phyloP scores from a whole-genome alignment of 1,284 basidiomycete species.

The Puccinia novopanici region DNA sequence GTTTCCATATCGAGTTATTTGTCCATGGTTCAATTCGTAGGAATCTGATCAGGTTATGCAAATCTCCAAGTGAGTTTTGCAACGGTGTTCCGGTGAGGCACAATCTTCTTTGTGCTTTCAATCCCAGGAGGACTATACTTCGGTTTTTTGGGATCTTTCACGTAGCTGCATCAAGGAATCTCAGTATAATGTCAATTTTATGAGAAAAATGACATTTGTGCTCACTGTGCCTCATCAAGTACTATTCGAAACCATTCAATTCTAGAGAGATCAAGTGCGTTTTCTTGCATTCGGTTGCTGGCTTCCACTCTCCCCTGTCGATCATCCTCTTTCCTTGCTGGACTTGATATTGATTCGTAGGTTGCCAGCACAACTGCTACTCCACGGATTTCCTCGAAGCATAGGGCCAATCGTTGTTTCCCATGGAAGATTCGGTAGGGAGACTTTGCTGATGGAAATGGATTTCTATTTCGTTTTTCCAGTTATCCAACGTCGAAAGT shows the following conservation, averaged over 20 bases:
- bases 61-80: slow-evolving; percentile 58
- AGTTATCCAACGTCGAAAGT: not conserved
- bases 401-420: not conserved
- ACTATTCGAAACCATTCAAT: not conserved
- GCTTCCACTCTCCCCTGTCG: no score
- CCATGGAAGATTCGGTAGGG: not conserved
- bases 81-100: slow-evolving; percentile 51
- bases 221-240: slow-evolving; percentile 16
- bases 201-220: not conserved
- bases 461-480: not conserved
- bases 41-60: slow-evolving; percentile 57
- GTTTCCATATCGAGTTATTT: slow-evolving; percentile 57
- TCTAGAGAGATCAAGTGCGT: not conserved
- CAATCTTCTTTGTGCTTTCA: slow-evolving; percentile 58
- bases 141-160: slow-evolving; percentile 31
- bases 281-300: not conserved
- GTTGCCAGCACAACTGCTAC: not conserved
- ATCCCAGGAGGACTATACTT: slow-evolving; percentile 57
- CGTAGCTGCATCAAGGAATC: not conserved
- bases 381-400: not conserved
- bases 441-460: not conserved
- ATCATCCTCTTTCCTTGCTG: not conserved
- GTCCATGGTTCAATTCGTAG: slow-evolving; percentile 58
- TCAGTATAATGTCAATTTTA: not conserved
- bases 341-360: not conserved